Evolutionary conservation across 2,329 filamentous ascomycete species (phyloP).

Genomic region (Trichoderma semiorbis): DNA sequence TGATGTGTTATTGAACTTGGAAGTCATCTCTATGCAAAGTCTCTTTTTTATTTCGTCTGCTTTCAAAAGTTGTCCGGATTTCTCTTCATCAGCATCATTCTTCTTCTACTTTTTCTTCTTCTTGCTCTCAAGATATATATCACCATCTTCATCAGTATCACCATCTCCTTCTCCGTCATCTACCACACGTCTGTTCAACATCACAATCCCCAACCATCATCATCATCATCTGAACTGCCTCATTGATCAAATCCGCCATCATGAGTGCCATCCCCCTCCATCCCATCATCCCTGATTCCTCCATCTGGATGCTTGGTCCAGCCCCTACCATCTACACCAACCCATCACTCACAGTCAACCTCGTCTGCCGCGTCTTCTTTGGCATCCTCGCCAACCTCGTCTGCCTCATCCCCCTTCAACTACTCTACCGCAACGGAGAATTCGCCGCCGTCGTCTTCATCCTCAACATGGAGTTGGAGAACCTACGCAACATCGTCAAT

Average conservation of each 20-base stretch:
- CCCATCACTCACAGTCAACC: constrained; percentile 41
- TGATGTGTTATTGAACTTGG: neutral
- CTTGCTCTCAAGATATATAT: neutral
- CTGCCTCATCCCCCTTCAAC: constrained; percentile 49
- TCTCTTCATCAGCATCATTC: neutral
- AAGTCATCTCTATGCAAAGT: neutral
- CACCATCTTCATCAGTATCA: neutral
- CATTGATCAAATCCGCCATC: neutral
- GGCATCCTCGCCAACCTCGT: constrained; percentile 43
- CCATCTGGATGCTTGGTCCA: constrained; percentile 12
- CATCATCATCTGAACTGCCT: neutral
- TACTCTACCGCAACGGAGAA: constrained; percentile 52
- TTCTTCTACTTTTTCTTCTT: neutral
- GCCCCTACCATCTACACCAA: constrained; percentile 24
- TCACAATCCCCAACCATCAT: neutral
- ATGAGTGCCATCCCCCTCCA: neutral
- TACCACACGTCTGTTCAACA: neutral
- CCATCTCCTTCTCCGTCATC: neutral
- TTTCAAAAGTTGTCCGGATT: neutral
- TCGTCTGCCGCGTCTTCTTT: constrained; percentile 47
- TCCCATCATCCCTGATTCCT: constrained; percentile 16
- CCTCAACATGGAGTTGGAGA: constrained; percentile 42
- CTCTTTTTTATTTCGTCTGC: neutral
- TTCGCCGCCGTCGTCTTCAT: constrained; percentile 52
- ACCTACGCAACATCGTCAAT: constrained; percentile 48